phyloP scores from a whole-genome alignment of 371 early-diverging fungal species.

The Neoconidiobolus thromboides region DNA sequence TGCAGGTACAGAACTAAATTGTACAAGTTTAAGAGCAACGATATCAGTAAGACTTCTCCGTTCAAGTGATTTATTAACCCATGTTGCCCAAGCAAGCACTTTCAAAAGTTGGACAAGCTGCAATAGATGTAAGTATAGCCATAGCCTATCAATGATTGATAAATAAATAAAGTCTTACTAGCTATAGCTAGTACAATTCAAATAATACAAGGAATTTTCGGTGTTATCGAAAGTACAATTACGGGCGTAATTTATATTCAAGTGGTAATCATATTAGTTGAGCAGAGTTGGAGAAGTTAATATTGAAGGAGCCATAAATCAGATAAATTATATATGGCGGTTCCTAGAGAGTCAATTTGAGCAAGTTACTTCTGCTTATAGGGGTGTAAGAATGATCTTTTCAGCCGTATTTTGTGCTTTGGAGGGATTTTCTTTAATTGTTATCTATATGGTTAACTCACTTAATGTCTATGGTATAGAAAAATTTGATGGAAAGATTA shows the following conservation, averaged over 20 bases:
- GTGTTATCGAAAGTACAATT: not conserved
- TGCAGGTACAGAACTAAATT: constrained; percentile 15
- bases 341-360: not conserved
- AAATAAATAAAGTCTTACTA: not conserved
- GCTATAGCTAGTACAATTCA: not conserved
- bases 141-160: not conserved
- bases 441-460: not conserved
- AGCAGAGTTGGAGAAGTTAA: not conserved
- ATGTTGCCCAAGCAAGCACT: constrained; percentile 17
- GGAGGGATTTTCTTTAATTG: not conserved
- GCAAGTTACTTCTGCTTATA: not conserved
- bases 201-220: not conserved
- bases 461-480: not conserved
- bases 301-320: not conserved
- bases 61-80: constrained; percentile 17
- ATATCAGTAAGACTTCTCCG: constrained; percentile 19
- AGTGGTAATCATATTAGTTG: not conserved
- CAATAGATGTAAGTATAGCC: constrained; percentile 14
- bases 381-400: not conserved
- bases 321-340: not conserved
- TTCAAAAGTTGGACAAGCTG: constrained; percentile 21
- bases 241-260: not conserved
- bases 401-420: not conserved
- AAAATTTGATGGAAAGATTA: not conserved
- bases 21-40: constrained; percentile 22